phyloP scores from a whole-genome alignment of 805 yeast genomes.

The Sporopachydermia lactativora region DNA sequence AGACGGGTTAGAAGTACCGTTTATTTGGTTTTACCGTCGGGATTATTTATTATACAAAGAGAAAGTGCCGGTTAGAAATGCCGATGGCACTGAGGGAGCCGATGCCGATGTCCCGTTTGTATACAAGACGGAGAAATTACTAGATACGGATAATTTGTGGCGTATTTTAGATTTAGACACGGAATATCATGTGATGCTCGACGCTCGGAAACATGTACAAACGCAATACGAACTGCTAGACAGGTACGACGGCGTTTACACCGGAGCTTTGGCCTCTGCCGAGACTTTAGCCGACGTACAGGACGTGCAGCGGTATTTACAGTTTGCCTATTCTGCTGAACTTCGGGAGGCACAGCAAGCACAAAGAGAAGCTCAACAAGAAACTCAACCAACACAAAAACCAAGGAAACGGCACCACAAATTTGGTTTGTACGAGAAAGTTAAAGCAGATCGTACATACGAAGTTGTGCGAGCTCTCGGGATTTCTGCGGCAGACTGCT shows the following conservation, averaged over 20 bases:
- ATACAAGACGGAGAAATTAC: conserved; percentile 30
- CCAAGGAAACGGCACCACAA: conserved; percentile 40
- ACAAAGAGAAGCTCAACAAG: conserved; percentile 6
- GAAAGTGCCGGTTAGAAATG: conserved; percentile 18
- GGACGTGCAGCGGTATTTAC: conserved; percentile 73
- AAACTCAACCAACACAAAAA: conserved; percentile 12
- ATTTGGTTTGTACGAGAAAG: conserved; percentile 48
- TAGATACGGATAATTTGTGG: conserved; percentile 85
- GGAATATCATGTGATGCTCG: conserved; percentile 74
- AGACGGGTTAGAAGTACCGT: conserved; percentile 83
- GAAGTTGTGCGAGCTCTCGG: conserved; percentile 60
- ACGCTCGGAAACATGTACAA: conserved; percentile 52
- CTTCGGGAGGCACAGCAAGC: too few species aligned
- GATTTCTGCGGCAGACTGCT: conserved; percentile 64
- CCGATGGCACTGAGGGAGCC: conserved; percentile 8
- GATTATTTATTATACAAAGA: conserved; percentile 61
- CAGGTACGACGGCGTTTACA: conserved; percentile 42
- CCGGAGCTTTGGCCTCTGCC: conserved; percentile 41
- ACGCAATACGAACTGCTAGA: conserved; percentile 39
- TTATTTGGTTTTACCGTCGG: conserved; percentile 89
- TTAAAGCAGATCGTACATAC: conserved; percentile 49
- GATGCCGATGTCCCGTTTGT: conserved; percentile 15
- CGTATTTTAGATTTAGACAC: conserved; percentile 74
- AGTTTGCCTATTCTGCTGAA: conserved; percentile 53
- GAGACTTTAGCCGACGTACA: conserved; percentile 66